Evolutionary conservation across 164 flowering plant species (phyloP).

Genomic region (Piper betle): DNA sequence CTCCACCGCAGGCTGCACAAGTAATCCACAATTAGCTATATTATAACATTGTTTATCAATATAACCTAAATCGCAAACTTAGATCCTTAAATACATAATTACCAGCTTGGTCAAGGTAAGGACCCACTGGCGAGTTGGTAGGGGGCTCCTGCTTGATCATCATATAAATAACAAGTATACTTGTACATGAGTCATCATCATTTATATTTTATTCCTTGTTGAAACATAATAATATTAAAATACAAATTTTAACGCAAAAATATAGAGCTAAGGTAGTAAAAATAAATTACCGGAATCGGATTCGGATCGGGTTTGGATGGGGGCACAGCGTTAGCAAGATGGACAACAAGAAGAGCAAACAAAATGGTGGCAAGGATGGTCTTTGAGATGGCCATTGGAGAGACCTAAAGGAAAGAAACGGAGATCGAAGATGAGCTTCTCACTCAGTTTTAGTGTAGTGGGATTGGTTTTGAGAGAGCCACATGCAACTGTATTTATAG

Average conservation of each 20-base stretch:
- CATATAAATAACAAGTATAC: too few relatives aligned
- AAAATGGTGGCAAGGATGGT: not conserved
- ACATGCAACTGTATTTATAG: too few relatives aligned
- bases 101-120: not conserved
- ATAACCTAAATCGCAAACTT: not conserved
- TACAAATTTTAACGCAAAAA: not conserved
- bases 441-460: not conserved
- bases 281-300: not conserved
- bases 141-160: not conserved
- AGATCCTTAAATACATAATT: too few relatives aligned
- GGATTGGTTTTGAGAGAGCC: not conserved
- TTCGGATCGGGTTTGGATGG: not conserved
- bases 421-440: not conserved
- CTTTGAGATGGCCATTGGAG: conserved; percentile 1
- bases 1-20: conserved; percentile 15
- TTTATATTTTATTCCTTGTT: too few relatives aligned
- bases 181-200: too few relatives aligned
- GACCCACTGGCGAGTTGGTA: not conserved
- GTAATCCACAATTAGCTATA: not conserved
- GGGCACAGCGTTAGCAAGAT: not conserved
- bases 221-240: too few relatives aligned
- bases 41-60: too few relatives aligned
- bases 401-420: too few relatives aligned
- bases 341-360: not conserved
- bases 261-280: not conserved